A percentile compares a stretch with the other conserved stretches of the same genome.
Evolutionary conservation across 345 rosid genomes (phyloP).

Genomic region (Pseudoturritis turrita): DNA sequence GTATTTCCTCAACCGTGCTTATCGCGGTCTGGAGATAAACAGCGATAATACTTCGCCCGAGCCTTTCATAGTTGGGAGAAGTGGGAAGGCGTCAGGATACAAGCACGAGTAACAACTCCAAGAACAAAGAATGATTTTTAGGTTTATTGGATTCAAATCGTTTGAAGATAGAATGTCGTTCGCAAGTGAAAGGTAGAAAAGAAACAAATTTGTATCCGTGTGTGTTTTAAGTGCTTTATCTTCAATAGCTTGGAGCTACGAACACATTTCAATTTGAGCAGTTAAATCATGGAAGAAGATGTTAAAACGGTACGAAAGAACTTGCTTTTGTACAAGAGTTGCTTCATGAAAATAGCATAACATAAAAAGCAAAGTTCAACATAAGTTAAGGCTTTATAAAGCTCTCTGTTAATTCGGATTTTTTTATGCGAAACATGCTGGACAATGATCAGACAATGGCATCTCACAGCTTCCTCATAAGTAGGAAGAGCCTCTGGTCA

Average conservation of each 20-base stretch:
- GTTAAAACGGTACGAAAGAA: neutral
- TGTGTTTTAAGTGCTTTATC: neutral
- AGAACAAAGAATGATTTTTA: neutral
- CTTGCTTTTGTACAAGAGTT: neutral
- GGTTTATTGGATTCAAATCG: neutral
- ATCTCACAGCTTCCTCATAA: constrained; percentile 59
- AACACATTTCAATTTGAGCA: neutral
- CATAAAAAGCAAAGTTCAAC: neutral
- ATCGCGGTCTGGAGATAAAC: constrained; percentile 69
- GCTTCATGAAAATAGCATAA: neutral
- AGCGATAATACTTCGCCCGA: constrained; percentile 43
- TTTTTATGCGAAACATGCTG: neutral
- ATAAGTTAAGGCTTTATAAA: neutral
- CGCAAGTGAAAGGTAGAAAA: too few species aligned
- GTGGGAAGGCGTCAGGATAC: constrained; percentile 73
- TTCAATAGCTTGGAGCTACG: neutral
- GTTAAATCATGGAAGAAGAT: neutral
- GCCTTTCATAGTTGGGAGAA: constrained; percentile 60
- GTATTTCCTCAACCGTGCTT: constrained; percentile 56
- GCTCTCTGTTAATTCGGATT: neutral
- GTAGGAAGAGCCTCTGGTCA: constrained; percentile 80
- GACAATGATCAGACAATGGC: neutral
- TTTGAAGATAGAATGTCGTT: neutral
- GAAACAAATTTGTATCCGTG: neutral
- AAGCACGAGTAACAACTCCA: constrained; percentile 38